Evolutionary conservation across 805 yeast species (phyloP).

Genomic region (Scheffersomyces lignosus): DNA sequence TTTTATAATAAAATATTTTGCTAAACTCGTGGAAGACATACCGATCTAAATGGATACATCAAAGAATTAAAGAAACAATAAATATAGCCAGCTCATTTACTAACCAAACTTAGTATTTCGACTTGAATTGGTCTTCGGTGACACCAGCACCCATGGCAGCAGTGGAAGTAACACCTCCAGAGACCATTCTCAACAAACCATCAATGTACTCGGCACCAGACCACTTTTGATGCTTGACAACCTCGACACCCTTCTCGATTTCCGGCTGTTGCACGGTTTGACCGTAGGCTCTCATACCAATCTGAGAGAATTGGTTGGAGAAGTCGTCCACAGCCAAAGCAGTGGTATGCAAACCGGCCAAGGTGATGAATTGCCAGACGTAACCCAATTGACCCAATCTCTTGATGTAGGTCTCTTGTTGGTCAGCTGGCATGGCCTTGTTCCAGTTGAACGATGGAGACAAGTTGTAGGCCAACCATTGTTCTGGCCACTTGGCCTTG

Average conservation of each 20-base stretch:
- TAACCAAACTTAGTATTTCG: constrained; percentile 14
- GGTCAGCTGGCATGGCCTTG: constrained; percentile 81
- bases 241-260: constrained; percentile 87
- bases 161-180: constrained; percentile 93
- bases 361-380: constrained; percentile 96
- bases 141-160: constrained; percentile 99
- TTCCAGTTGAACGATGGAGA: constrained; percentile 99
- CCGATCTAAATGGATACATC: too few relatives aligned
- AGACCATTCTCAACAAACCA: constrained; percentile 80
- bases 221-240: constrained; percentile 98
- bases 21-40: too few relatives aligned
- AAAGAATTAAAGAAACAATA: background rate
- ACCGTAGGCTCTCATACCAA: constrained; percentile 97
- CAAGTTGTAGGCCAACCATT: constrained; percentile 95
- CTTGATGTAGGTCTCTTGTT: constrained; percentile 87
- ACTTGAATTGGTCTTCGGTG: constrained; percentile 91
- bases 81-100: background rate
- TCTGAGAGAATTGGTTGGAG: constrained; percentile 70
- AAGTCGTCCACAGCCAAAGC: constrained; percentile 89
- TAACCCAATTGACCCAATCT: constrained; percentile 87
- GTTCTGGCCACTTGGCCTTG: constrained; percentile 73
- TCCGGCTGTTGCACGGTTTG: constrained; percentile 83
- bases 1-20: too few relatives aligned
- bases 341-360: constrained; percentile 95
- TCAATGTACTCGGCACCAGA: constrained; percentile 98